These are phyloP conservation scores for Papiliotrema fonsecae DNA, from an alignment of 1,284 basidiomycete species.

Conservation along the genomic window DNA sequence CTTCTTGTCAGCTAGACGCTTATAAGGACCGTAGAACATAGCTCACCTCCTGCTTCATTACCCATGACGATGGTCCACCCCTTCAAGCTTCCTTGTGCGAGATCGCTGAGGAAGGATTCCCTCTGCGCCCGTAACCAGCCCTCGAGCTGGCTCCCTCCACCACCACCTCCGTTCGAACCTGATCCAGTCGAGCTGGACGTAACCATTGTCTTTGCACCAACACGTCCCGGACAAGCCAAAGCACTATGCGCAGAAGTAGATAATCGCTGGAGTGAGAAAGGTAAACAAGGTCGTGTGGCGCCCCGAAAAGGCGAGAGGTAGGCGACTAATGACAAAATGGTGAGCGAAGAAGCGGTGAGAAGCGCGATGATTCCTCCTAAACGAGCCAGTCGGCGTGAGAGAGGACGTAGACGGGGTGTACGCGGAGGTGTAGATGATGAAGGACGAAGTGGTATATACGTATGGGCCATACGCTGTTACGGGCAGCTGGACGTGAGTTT, in stretches of 20 bases:
- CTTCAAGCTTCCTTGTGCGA: constrained; percentile 48
- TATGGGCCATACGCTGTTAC: too few species aligned
- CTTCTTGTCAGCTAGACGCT: constrained; percentile 49
- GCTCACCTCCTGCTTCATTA: constrained; percentile 83
- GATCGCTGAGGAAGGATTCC: constrained; percentile 51
- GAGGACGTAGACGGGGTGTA: too few species aligned
- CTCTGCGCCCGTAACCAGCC: constrained; percentile 50
- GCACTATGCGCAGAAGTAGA: constrained; percentile 21
- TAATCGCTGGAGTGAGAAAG: constrained; percentile 27
- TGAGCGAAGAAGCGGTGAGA: too few species aligned
- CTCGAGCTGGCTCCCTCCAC: constrained; percentile 25
- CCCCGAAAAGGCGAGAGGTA: constrained; percentile 4
- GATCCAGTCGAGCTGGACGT: constrained; percentile 2
- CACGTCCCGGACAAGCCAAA: constrained; percentile 16
- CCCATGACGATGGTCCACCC: constrained; percentile 83
- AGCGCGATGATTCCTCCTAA: too few species aligned
- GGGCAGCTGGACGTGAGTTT: too few species aligned
- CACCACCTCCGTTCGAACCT: constrained; percentile 1
- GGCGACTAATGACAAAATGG: constrained; percentile 1
- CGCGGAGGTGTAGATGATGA: too few species aligned
- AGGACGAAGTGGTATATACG: too few species aligned
- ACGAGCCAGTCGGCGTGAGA: too few species aligned
- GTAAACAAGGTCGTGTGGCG: constrained; percentile 27
- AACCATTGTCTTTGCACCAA: not conserved
- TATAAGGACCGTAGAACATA: not conserved